Percentiles rank a stretch among this genome's conserved stretches.
Conservation (phyloP, 75 land plant genomes). For the Cupressus sempervirens region DNA sequence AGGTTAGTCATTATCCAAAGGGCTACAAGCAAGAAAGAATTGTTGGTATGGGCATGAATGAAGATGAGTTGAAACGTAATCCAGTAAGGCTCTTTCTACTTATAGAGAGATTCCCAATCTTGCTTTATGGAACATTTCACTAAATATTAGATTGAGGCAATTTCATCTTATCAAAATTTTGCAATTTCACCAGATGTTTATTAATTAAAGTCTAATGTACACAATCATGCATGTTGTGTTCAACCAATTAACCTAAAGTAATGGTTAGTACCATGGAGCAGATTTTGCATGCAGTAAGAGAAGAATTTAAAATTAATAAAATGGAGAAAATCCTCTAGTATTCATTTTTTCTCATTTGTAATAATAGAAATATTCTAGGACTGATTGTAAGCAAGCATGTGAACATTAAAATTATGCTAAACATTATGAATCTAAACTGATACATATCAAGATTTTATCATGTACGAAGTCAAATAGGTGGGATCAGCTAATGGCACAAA, state of each 20-base stretch:
- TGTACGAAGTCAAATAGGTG: neutral
- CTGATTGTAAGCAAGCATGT: neutral
- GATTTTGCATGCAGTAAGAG: neutral
- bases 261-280: neutral
- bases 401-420: neutral
- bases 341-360: neutral
- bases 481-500: neutral
- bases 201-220: neutral
- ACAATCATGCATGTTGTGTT: neutral
- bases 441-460: neutral
- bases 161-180: neutral
- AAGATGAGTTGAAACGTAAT: slow-evolving; percentile 87
- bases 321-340: neutral
- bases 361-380: neutral
- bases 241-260: neutral
- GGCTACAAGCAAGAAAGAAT: slow-evolving; percentile 86
- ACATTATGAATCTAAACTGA: neutral
- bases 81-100: slow-evolving; percentile 38
- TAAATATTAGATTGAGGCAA: neutral
- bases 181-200: neutral
- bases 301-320: neutral
- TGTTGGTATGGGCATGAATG: slow-evolving; percentile 93
- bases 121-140: neutral
- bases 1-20: slow-evolving; percentile 94
- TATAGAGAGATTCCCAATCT: neutral